A percentile compares a stretch with the other conserved stretches of the same genome.
These are phyloP conservation scores for Lavandula angustifolia DNA, from an alignment of 257 asterid genomes.

Conservation along the genomic window DNA sequence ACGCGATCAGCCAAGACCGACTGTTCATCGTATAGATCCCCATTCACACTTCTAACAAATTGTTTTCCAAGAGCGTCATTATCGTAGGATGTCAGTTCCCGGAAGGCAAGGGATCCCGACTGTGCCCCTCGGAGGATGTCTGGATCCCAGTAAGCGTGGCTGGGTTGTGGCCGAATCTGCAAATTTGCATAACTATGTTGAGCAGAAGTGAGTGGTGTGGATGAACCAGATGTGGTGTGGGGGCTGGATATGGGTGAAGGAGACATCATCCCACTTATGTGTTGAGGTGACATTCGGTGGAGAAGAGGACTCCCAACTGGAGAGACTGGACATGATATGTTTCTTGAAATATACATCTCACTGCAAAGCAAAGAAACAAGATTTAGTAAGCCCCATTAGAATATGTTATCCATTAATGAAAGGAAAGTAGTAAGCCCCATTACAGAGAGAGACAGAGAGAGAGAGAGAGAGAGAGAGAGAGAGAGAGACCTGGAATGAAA, in stretches of 20 bases:
- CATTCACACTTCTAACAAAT: slow-evolving; percentile 46
- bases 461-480: slow-evolving; percentile 11
- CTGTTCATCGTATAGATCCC: slow-evolving; percentile 66
- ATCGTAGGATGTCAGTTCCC: slow-evolving; percentile 55
- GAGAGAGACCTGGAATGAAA: slow-evolving; percentile 68
- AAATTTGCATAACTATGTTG: slow-evolving; percentile 59
- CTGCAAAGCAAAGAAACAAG: slow-evolving; percentile 41
- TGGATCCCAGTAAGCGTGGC: slow-evolving; percentile 73
- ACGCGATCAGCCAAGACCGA: slow-evolving; percentile 76
- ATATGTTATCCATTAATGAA: no score
- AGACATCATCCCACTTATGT: slow-evolving; percentile 78
- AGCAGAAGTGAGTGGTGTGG: slow-evolving; percentile 81
- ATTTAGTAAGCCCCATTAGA: no score
- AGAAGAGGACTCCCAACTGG: slow-evolving; percentile 88
- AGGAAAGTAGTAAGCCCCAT: slow-evolving; percentile 25
- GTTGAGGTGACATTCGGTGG: slow-evolving; percentile 80
- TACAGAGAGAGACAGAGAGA: no score
- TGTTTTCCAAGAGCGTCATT: slow-evolving; percentile 60
- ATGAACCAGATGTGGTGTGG: slow-evolving; percentile 84
- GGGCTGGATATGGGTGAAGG: slow-evolving; percentile 96
- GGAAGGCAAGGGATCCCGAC: slow-evolving; percentile 62
- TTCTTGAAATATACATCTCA: slow-evolving; percentile 58
- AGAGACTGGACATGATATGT: slow-evolving; percentile 88
- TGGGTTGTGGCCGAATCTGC: slow-evolving; percentile 53
- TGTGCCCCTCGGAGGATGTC: slow-evolving; percentile 65